These are phyloP conservation scores for Sesbania bispinosa DNA, from an alignment of 306 rosid species.

Conservation along the genomic window DNA sequence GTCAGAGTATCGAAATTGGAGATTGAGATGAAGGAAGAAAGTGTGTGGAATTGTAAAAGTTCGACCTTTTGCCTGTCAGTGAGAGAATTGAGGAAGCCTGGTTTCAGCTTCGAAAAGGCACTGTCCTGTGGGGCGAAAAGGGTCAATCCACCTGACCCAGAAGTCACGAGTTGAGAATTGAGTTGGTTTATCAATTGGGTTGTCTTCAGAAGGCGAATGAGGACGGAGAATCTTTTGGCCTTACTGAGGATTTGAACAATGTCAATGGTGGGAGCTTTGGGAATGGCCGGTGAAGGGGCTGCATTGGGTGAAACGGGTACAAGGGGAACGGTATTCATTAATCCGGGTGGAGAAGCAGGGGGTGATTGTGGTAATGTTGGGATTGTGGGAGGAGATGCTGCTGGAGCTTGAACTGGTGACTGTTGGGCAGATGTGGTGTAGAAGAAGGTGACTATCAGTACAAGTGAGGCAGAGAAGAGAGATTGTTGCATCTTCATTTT, in stretches of 20 bases:
- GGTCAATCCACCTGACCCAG: slow-evolving; percentile 35
- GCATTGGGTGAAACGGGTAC: not conserved
- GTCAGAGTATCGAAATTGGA: slow-evolving; percentile 50
- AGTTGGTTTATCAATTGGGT: too few species aligned
- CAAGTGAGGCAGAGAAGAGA: too few species aligned
- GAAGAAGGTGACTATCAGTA: too few species aligned
- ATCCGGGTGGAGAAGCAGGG: too few species aligned
- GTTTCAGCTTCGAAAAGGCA: slow-evolving; percentile 37
- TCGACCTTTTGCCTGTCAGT: slow-evolving; percentile 39
- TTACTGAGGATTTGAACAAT: slow-evolving; percentile 34
- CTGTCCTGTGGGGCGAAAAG: slow-evolving; percentile 43
- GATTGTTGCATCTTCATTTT: too few species aligned
- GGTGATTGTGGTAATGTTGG: too few species aligned
- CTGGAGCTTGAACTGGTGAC: too few species aligned
- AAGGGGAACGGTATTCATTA: too few species aligned
- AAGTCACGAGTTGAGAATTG: slow-evolving; percentile 38
- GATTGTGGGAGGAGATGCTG: too few species aligned
- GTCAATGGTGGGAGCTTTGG: slow-evolving; percentile 26
- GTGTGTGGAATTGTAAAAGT: slow-evolving; percentile 43
- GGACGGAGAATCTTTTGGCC: slow-evolving; percentile 33
- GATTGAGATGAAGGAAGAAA: slow-evolving; percentile 27
- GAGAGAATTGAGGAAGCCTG: too few species aligned
- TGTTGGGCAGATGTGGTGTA: too few species aligned
- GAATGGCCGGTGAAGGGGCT: slow-evolving; percentile 30
- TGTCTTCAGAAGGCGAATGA: slow-evolving; percentile 43